These are phyloP conservation scores for Nectriaceae sp. DNA, from an alignment of 2,329 filamentous ascomycete species.

Conservation along the genomic window DNA sequence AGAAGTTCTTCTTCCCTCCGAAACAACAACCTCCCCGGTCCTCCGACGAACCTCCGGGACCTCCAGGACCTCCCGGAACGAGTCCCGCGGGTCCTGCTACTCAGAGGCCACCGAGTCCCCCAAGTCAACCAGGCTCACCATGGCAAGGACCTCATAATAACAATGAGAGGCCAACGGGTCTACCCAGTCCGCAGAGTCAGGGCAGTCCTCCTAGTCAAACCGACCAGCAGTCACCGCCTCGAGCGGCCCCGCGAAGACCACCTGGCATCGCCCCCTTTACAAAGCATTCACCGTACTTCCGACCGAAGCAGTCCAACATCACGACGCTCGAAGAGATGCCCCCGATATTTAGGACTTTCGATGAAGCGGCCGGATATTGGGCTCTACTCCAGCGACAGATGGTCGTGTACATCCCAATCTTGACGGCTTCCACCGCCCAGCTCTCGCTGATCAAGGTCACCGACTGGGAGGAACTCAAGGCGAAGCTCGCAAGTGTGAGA, in stretches of 20 bases:
- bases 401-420: conserved; percentile 38
- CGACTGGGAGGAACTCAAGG: conserved; percentile 29
- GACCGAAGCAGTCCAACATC: conserved; percentile 32
- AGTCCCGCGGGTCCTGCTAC: conserved; percentile 4
- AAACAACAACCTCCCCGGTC: conserved; percentile 10
- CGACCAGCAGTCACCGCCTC: conserved; percentile 19
- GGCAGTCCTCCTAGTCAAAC: conserved; percentile 28
- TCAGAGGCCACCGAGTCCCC: conserved; percentile 20
- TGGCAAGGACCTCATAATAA: conserved; percentile 13
- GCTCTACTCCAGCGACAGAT: conserved; percentile 38
- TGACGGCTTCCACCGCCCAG: conserved; percentile 33
- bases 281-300: conserved; percentile 40
- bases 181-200: conserved; percentile 38
- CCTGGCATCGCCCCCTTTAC: conserved; percentile 39
- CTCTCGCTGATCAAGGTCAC: conserved; percentile 31
- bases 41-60: conserved; percentile 6
- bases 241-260: conserved; percentile 21
- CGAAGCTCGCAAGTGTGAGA: conserved; percentile 33
- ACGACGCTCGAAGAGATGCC: conserved; percentile 37
- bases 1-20: conserved; percentile 35
- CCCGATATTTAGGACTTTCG: conserved; percentile 30
- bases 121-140: conserved; percentile 30
- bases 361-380: conserved; percentile 42
- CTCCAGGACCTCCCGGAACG: conserved; percentile 8
- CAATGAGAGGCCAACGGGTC: conserved; percentile 17